Evolutionary conservation across 2,329 filamentous ascomycete species (phyloP), one percentile per base, ranked within the genome.

Genomic region (Lachnellula hyalina): DNA sequence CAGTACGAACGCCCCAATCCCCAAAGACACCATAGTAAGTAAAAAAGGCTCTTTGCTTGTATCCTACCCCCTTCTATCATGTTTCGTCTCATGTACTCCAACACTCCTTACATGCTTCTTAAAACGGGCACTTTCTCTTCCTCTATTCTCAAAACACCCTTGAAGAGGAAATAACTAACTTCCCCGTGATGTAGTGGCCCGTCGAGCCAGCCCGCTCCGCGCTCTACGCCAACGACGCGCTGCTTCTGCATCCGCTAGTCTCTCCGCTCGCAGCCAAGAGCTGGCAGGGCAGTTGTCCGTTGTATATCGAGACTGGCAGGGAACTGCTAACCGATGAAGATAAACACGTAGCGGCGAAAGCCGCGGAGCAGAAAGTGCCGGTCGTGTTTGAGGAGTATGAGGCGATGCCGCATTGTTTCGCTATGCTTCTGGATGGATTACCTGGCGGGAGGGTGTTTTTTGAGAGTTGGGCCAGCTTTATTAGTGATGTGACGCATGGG

Each of bases 371-470:
- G 46, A 83, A 81, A 5, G 85, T 86, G 0, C 66, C 65, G 0
- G 80, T 92, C 0, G 75, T 82, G 3, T 87, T 84, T 64, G 82
- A 89, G 67, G 82, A 90, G 71, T 94, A 84, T 67, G 85, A 91
- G 68, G 86, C 83, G 3, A 93, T 93, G 89, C 87, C 89, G 52
- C 89, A 92, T 71, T 83, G 82, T 62, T 93, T 90, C 66, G 81
- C 79, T 0, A 64, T 83, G 59, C 59, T 89, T 1, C 71, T 89
- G 53, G 70, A 75, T 1, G 70, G 71, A 4, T 67, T 77, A 2
- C 66, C 74, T 1, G 75, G 71, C 32, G 72, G 78, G 2, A 71
- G 66, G 61, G 74, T 78, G 47, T 87, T 82, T 63, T 78, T 82
- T 54, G 68, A 75, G 14, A 72, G 73, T 3, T 83, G 83, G 79